These are phyloP conservation scores for Xylaria digitata DNA, from an alignment of 2,329 filamentous ascomycete species.

Conservation along the genomic window DNA sequence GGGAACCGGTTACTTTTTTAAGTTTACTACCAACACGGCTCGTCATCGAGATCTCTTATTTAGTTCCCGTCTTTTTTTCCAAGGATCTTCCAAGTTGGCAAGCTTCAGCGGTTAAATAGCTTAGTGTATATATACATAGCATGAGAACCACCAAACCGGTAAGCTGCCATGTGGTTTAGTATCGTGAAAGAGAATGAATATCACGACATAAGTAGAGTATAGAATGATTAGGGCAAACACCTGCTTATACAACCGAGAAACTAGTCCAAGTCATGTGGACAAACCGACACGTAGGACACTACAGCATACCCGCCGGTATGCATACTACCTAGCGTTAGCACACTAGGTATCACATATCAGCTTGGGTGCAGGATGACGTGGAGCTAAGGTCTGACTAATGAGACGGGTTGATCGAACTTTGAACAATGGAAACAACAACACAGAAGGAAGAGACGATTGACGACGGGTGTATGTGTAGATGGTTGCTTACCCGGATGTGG, in stretches of 20 bases:
- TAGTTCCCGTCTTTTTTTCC: slow-evolving; percentile 30
- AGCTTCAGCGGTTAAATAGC: background rate
- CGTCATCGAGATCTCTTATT: slow-evolving; percentile 14
- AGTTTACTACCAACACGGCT: background rate
- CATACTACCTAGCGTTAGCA: slow-evolving; percentile 31
- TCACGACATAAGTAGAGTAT: background rate
- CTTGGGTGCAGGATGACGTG: slow-evolving; percentile 32
- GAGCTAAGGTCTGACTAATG: slow-evolving; percentile 27
- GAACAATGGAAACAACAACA: background rate
- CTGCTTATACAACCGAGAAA: slow-evolving; percentile 7
- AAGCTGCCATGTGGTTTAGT: slow-evolving; percentile 4
- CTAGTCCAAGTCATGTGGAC: slow-evolving; percentile 36
- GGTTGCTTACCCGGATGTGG: no score
- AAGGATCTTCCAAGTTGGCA: slow-evolving; percentile 31
- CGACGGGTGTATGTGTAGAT: background rate
- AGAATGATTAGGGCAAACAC: slow-evolving; percentile 7
- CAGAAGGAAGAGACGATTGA: background rate
- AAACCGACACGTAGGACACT: slow-evolving; percentile 39
- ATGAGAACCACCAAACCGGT: slow-evolving; percentile 12
- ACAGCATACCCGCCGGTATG: slow-evolving; percentile 32
- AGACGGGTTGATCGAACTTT: background rate
- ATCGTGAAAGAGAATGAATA: slow-evolving; percentile 1
- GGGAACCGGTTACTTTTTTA: slow-evolving; percentile 10
- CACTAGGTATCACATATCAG: slow-evolving; percentile 10
- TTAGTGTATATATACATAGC: no score